Evolutionary conservation across 805 yeast species (phyloP), one percentile per base, ranked within the genome.

Genomic region (Hyphopichia homilentoma): DNA sequence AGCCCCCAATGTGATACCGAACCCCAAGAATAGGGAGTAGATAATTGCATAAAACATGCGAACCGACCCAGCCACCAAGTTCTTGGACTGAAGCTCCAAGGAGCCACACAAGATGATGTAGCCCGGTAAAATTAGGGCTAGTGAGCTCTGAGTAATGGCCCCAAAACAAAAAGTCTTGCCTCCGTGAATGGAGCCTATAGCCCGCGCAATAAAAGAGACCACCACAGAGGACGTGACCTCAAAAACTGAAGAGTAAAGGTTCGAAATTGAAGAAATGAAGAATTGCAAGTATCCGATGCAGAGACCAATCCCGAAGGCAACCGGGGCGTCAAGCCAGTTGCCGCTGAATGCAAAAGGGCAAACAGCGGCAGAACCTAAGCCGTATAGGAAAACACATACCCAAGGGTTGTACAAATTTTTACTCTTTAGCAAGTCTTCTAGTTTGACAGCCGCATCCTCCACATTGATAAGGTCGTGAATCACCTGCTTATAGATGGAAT

Each of bases 41-140:
- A 90, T 87, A 45, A 89, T 82, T 6, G 97, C 97, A 57, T 90
- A 90, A 54, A 90, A 89, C 97, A 90, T 90, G 54, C 97, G 68
- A 30, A 90, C 97, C 1, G 95, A 73, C 0, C 97, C 97, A 0
- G 97, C 95, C 16, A 90, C 96, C 29, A 90, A 54, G 47, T 86
- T 90, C 51, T 90, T 72, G 9, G 95, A 81, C 59, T 90, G 97
- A 27, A 90, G 62, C 49, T 90, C 97, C 35, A 90, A 61, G 0
- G 97, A 84, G 2, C 97, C 97, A 62, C 95, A 84, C 15, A 90
- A 61, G 57, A 90, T 88, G 41, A 89, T 87, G 52, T 88, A 90
- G 0, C 97, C 97, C 0, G 97, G 97, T 32, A 90, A 70, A 54
- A 90, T 90, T 48, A 90, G 67, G 0, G 97, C 96, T 30, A 90